phyloP scores from a whole-genome alignment of 305 asterid genomes.

The Rubia tinctorum region DNA sequence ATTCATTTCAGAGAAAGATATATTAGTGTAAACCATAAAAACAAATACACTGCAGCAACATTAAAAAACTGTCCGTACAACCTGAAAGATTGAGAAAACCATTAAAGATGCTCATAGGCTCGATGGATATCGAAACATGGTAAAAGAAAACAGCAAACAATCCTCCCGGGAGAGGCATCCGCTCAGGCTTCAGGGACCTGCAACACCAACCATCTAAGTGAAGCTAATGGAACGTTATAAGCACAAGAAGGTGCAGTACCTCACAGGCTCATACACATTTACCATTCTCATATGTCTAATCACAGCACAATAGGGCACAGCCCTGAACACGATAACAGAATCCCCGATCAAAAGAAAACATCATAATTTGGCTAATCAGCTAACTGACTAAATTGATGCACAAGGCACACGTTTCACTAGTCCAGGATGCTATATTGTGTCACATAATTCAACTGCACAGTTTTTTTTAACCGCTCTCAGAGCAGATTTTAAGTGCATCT shows the following conservation, averaged over 20 bases:
- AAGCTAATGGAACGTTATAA: background rate
- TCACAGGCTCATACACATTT: conserved; percentile 45
- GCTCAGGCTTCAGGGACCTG: background rate
- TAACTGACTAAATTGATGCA: background rate
- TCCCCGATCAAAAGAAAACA: background rate
- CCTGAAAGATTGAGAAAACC: too few relatives aligned
- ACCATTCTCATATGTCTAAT: conserved; percentile 46
- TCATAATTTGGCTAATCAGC: background rate
- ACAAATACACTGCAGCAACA: too few relatives aligned
- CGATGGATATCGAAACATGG: background rate
- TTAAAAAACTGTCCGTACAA: too few relatives aligned
- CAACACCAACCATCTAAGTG: background rate
- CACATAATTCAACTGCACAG: background rate
- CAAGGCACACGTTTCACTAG: background rate
- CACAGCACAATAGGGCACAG: conserved; percentile 54
- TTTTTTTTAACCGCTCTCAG: background rate
- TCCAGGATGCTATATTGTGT: too few relatives aligned
- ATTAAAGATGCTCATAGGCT: too few relatives aligned
- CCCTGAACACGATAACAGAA: conserved; percentile 26
- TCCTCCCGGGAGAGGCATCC: background rate
- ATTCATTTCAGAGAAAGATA: too few relatives aligned
- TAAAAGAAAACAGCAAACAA: background rate
- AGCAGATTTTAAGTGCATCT: background rate
- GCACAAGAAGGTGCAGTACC: background rate
- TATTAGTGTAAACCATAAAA: too few relatives aligned